Conservation (phyloP, 768 basidiomycete genomes). For the Hebeloma cylindrosporum region DNA sequence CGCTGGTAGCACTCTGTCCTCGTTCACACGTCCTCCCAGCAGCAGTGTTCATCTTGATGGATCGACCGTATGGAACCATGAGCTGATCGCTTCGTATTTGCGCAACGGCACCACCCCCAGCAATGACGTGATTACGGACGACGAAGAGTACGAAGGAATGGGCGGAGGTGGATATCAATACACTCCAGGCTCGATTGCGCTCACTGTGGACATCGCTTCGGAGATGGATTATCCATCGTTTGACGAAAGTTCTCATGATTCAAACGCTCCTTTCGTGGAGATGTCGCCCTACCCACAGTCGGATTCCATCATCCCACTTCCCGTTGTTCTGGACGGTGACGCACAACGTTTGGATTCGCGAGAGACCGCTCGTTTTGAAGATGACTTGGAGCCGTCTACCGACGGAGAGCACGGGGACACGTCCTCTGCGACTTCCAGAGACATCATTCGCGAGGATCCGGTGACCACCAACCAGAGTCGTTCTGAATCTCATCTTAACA, state of each 20-base stretch:
- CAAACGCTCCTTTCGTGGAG: slow-evolving; percentile 4
- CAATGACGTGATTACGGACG: slow-evolving; percentile 21
- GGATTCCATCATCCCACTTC: slow-evolving; percentile 11
- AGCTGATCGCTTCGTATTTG: slow-evolving; percentile 59
- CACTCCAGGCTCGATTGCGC: slow-evolving; percentile 32
- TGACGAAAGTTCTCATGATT: slow-evolving; percentile 18
- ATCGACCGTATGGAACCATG: slow-evolving; percentile 68
- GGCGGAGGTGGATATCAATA: slow-evolving; percentile 21
- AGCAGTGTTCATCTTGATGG: slow-evolving; percentile 32
- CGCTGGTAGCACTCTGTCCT: slow-evolving; percentile 21
- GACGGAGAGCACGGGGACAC: slow-evolving; percentile 4
- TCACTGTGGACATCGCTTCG: slow-evolving; percentile 38
- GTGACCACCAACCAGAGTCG: slow-evolving; percentile 8
- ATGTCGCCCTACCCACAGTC: slow-evolving; percentile 14
- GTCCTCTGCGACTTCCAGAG: slow-evolving; percentile 21
- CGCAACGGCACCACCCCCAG: slow-evolving; percentile 24
- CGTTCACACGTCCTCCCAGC: slow-evolving; percentile 28
- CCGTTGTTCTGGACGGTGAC: slow-evolving; percentile 15
- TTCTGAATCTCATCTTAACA: slow-evolving; percentile 10
- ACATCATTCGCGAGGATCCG: slow-evolving; percentile 1
- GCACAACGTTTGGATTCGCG: slow-evolving; percentile 17
- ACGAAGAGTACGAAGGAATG: slow-evolving; percentile 17
- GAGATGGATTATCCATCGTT: slow-evolving; percentile 27
- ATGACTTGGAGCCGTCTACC: slow-evolving; percentile 7
- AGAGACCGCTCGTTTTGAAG: slow-evolving; percentile 19